Evolutionary conservation across 345 rosid genomes (phyloP).

Genomic region (Geranium rotundifolium): DNA sequence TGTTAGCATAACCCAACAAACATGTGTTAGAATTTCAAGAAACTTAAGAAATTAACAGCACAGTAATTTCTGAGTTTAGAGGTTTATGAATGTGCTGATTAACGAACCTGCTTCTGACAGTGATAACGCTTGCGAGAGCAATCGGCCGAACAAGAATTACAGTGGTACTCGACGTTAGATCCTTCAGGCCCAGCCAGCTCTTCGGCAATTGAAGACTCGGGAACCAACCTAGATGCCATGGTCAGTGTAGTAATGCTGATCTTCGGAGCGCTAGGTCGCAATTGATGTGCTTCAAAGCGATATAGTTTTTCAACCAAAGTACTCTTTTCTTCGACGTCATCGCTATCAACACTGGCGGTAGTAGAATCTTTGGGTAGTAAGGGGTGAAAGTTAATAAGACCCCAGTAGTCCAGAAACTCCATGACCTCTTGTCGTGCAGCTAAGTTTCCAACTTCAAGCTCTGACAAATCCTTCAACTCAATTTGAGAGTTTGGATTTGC

Average conservation of each 20-base stretch:
- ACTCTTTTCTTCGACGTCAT: constrained; percentile 29
- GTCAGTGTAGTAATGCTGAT: constrained; percentile 40
- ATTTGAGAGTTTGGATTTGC: constrained; percentile 46
- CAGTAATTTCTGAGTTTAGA: no score
- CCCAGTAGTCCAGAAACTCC: constrained; percentile 98
- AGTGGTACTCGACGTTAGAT: constrained; percentile 87
- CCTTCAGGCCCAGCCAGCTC: constrained; percentile 71
- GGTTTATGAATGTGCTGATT: no score
- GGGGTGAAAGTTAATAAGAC: constrained; percentile 94
- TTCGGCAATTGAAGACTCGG: constrained; percentile 62
- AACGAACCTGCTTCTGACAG: constrained; percentile 86
- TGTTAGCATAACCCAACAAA: no score
- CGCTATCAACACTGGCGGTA: constrained; percentile 24
- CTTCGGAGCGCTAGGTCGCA: constrained; percentile 32
- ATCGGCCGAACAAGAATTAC: constrained; percentile 96
- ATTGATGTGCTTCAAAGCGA: constrained; percentile 51
- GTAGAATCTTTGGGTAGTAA: constrained; percentile 40
- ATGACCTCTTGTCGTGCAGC: constrained; percentile 83
- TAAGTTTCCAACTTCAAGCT: constrained; percentile 63
- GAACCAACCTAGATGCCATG: constrained; percentile 48
- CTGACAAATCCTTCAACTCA: constrained; percentile 60
- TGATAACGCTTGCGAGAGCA: constrained; percentile 98
- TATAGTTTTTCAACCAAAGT: constrained; percentile 58
- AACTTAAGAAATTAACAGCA: no score
- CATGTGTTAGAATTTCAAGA: no score